These are phyloP conservation scores for Agaricus subrufescens DNA, from an alignment of 768 basidiomycete species.

Conservation along the genomic window DNA sequence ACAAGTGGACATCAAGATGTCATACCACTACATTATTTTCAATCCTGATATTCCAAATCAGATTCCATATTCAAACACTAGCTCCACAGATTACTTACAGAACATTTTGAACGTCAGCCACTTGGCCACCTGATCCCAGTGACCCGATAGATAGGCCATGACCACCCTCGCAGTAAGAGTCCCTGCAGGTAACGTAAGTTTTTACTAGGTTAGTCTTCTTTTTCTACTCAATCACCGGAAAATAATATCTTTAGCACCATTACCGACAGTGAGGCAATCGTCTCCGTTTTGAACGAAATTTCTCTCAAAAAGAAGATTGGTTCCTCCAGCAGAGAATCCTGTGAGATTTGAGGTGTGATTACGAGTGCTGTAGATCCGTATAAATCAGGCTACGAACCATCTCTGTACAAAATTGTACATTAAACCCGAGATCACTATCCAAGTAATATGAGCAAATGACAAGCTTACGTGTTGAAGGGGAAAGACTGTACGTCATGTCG, in stretches of 20 bases:
- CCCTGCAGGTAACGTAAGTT: constrained; percentile 20
- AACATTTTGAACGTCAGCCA: constrained; percentile 53
- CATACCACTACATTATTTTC: constrained; percentile 41
- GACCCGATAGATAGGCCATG: constrained; percentile 61
- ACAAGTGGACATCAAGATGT: no score
- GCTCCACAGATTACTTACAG: constrained; percentile 31
- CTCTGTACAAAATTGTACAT: constrained; percentile 18
- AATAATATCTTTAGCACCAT: constrained; percentile 49
- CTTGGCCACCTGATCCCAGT: constrained; percentile 36
- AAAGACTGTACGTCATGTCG: constrained; percentile 32
- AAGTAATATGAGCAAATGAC: background rate
- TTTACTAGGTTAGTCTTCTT: no score
- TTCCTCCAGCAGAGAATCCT: constrained; percentile 55
- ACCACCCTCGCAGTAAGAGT: constrained; percentile 51
- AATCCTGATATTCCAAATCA: constrained; percentile 22
- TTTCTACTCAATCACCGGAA: constrained; percentile 29
- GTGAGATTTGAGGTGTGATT: background rate
- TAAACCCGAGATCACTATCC: background rate
- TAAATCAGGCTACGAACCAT: constrained; percentile 23
- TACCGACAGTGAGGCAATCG: constrained; percentile 57
- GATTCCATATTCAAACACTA: background rate
- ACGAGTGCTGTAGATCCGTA: background rate
- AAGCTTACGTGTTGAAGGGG: constrained; percentile 56
- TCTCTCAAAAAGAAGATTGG: constrained; percentile 53
- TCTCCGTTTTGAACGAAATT: constrained; percentile 57